Percentiles rank a stretch among this genome's conserved stretches.
These are phyloP conservation scores for Rickenella mellea DNA, from an alignment of 768 basidiomycete species.

Conservation along the genomic window DNA sequence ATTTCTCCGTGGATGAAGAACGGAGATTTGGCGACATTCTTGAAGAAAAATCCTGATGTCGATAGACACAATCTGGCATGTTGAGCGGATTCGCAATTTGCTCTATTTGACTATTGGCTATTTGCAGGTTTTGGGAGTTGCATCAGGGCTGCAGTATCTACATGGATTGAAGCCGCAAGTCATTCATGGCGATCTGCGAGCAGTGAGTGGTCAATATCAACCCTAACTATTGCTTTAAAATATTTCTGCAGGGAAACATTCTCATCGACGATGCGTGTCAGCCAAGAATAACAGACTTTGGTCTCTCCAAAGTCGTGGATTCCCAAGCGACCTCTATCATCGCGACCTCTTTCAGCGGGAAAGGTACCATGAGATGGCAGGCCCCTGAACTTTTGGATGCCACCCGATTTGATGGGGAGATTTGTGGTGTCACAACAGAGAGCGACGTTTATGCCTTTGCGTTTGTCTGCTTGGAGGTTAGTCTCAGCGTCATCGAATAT, in stretches of 20 bases:
- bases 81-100: background rate
- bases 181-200: slow-evolving; percentile 54
- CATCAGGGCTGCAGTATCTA: slow-evolving; percentile 47
- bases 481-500: background rate
- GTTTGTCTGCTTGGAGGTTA: slow-evolving; percentile 50
- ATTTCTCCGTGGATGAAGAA: slow-evolving; percentile 21
- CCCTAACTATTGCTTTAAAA: background rate
- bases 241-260: slow-evolving; percentile 38
- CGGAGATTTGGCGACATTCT: slow-evolving; percentile 14
- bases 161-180: slow-evolving; percentile 46
- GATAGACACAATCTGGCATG: background rate
- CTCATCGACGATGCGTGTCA: slow-evolving; percentile 41
- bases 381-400: slow-evolving; percentile 44
- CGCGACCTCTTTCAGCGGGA: slow-evolving; percentile 8
- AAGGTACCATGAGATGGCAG: slow-evolving; percentile 18
- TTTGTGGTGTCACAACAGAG: slow-evolving; percentile 36
- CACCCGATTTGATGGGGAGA: slow-evolving; percentile 38
- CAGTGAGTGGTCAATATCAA: slow-evolving; percentile 24
- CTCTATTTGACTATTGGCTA: background rate
- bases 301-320: slow-evolving; percentile 47
- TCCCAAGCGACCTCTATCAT: slow-evolving; percentile 18
- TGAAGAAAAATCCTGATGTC: slow-evolving; percentile 6
- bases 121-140: slow-evolving; percentile 40
- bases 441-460: slow-evolving; percentile 57
- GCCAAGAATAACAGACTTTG: slow-evolving; percentile 54